These are phyloP conservation scores for Xylariaceae sp. DNA, from an alignment of 2,329 filamentous ascomycete species.

Conservation along the genomic window DNA sequence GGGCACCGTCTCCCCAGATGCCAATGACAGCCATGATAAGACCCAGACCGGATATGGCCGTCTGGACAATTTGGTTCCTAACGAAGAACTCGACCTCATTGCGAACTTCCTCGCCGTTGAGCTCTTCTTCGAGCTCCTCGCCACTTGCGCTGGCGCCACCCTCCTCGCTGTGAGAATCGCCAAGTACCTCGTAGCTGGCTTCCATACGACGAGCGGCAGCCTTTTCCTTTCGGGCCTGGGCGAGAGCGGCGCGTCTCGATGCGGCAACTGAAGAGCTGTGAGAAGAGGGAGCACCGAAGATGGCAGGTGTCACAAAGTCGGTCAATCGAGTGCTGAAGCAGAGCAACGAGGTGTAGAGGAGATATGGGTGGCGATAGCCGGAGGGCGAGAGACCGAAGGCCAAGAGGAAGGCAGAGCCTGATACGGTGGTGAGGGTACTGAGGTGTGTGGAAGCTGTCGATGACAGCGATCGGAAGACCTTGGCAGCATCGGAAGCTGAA, in stretches of 20 bases:
- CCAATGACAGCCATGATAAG: conserved; percentile 61
- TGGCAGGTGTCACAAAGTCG: conserved; percentile 44
- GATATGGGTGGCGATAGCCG: conserved; percentile 77
- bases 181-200: conserved; percentile 67
- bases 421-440: conserved; percentile 62
- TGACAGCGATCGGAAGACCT: conserved; percentile 66
- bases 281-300: conserved; percentile 31
- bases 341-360: conserved; percentile 77
- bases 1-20: conserved; percentile 61
- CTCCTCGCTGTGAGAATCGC: conserved; percentile 46
- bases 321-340: conserved; percentile 58
- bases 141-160: conserved; percentile 40
- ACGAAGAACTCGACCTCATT: conserved; percentile 53
- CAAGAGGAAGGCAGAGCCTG: conserved; percentile 68
- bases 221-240: conserved; percentile 29
- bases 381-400: conserved; percentile 75
- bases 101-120: conserved; percentile 62
- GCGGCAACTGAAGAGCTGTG: conserved; percentile 26
- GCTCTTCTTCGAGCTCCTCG: conserved; percentile 39
- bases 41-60: conserved; percentile 50
- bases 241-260: conserved; percentile 28
- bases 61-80: conserved; percentile 51
- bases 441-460: conserved; percentile 61
- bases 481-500: conserved; percentile 65
- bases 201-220: conserved; percentile 52